phyloP scores from a whole-genome alignment of 176 grass and related monocot species.

The Aegilops umbellulata region DNA sequence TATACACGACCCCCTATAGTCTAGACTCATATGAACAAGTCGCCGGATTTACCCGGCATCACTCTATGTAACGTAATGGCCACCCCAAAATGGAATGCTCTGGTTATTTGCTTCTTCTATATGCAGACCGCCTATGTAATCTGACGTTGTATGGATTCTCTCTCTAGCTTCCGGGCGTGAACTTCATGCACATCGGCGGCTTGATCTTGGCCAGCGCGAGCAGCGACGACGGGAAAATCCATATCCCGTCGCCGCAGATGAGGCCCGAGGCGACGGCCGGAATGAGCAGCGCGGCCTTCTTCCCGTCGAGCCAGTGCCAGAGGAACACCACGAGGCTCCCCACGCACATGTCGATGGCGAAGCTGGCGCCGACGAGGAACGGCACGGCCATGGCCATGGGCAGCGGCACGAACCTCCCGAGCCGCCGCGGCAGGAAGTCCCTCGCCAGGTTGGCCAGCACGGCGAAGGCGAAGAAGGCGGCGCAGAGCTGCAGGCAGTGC shows the following conservation, averaged over 20 bases:
- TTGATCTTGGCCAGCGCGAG: conserved; percentile 82
- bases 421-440: conserved; percentile 51
- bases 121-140: not conserved
- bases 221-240: conserved; percentile 84
- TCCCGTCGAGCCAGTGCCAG: conserved; percentile 65
- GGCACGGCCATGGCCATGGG: conserved; percentile 99
- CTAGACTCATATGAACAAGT: conserved; percentile 15
- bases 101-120: not conserved
- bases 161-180: conserved; percentile 47
- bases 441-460: conserved; percentile 57
- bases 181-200: conserved; percentile 98
- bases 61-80: not conserved
- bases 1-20: not conserved
- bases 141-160: not conserved
- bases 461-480: conserved; percentile 78
- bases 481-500: conserved; percentile 91
- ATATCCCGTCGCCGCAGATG: conserved; percentile 91
- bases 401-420: conserved; percentile 65
- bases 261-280: conserved; percentile 86
- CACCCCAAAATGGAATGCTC: not conserved
- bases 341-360: conserved; percentile 91
- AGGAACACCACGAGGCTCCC: conserved; percentile 80
- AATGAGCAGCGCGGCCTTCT: conserved; percentile 65
- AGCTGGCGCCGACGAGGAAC: conserved; percentile 87
- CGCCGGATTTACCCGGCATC: not conserved